Evolutionary conservation across 306 rosid species (phyloP), one percentile per base, ranked within the genome.

Genomic region (Cucurbita ficifolia): DNA sequence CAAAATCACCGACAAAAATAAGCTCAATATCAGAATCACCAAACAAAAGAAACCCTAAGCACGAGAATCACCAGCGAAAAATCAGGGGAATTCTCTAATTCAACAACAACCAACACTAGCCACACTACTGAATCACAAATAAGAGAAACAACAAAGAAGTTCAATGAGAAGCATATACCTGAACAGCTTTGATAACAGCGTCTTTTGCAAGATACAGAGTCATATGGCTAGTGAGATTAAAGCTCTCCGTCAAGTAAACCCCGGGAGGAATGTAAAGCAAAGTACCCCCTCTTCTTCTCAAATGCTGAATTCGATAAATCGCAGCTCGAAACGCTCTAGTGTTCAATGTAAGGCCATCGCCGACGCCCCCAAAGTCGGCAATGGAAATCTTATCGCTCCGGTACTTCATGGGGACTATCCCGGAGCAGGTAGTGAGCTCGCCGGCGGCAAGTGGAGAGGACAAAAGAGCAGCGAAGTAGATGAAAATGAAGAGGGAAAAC

Each of bases 161-260:
- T 10, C 18, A 55, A 19, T 38, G 12, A 58, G 70, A 58, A 39
- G 52, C 10, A 40, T 4, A 50, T 69, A 92, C 97, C 97, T 81
- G 82, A 4, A 87, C 83, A 56, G 97, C 96, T 82, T 52, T 86
- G 82, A 89, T 88, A 54, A 92, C 88, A 50, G 98, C 96, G 36
- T 89, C 98, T 52, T 79, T 74, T 48, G 98, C 89, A 61, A 92
- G 86, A 60, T 84, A 81, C 5, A 92, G 98, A 35, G 98, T 90
- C 86, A 92, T 85, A 75, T 82, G 87, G 76, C 90, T 88, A 4
- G 98, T 90, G 81, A 92, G 96, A 45, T 90, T 90, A 61, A 92
- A 90, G 79, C 86, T 87, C 36, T 76, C 92, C 0, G 98, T 88
- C 79, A 90, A 75, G 86, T 83, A 92, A 0, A 87, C 96, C 51